Evolutionary conservation across 768 basidiomycete species (phyloP).

Genomic region (Rhizopogon salebrosus): DNA sequence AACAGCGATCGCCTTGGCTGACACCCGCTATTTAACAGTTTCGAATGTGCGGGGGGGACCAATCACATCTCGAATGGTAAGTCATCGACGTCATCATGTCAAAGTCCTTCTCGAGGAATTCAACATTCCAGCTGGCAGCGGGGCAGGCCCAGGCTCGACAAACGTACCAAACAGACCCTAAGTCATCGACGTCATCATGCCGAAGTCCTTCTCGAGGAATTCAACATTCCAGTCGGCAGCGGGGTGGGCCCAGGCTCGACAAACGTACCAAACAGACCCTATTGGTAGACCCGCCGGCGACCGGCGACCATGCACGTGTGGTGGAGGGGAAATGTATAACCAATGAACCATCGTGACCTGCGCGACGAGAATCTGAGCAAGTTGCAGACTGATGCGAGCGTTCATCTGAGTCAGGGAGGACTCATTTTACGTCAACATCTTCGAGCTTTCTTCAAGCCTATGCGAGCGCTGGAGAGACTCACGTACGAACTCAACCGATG

Average conservation of each 20-base stretch:
- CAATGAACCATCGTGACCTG: too few relatives aligned
- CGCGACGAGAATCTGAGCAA: too few relatives aligned
- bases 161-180: background rate
- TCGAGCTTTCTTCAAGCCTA: too few relatives aligned
- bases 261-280: background rate
- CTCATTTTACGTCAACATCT: too few relatives aligned
- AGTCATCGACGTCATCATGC: too few relatives aligned
- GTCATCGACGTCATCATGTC: slow-evolving; percentile 5
- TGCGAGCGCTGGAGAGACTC: too few relatives aligned
- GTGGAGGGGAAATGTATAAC: too few relatives aligned
- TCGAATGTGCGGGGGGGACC: background rate
- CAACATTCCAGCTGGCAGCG: background rate
- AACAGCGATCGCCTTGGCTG: background rate
- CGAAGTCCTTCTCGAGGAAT: background rate
- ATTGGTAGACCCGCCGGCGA: background rate
- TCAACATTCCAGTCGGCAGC: background rate
- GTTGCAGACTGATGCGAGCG: too few relatives aligned
- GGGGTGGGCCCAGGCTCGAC: background rate
- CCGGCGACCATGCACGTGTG: too few relatives aligned
- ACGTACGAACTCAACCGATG: too few relatives aligned
- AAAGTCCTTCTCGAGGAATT: background rate
- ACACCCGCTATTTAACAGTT: slow-evolving; percentile 16
- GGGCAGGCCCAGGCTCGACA: background rate
- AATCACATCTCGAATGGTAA: background rate
- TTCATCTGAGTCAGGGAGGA: too few relatives aligned